Conservation (phyloP, 805 yeast species). For the Metahyphopichia silvanorum region DNA sequence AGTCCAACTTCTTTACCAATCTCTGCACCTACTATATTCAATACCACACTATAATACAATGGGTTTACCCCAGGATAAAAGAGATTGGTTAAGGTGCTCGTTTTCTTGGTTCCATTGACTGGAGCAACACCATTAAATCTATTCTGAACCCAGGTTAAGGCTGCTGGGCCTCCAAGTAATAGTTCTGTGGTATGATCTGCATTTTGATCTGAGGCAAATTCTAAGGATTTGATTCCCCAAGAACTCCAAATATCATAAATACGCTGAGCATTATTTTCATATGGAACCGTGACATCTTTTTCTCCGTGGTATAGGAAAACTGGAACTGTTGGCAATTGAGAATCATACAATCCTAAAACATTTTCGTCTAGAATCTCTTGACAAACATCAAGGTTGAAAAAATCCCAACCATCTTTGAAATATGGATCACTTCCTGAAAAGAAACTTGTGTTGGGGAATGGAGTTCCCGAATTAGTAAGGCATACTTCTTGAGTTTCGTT, state of each 20-base stretch:
- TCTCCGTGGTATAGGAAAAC: conserved; percentile 17
- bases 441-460: conserved; percentile 3
- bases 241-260: conserved; percentile 20
- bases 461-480: conserved; percentile 3
- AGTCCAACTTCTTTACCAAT: no score
- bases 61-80: conserved; percentile 3
- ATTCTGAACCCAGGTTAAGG: conserved; percentile 15
- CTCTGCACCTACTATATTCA: no score
- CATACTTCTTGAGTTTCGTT: neutral
- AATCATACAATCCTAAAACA: conserved; percentile 1
- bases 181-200: conserved; percentile 15
- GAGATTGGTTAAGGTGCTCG: neutral
- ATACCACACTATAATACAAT: no score
- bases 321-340: conserved; percentile 17
- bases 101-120: conserved; percentile 8
- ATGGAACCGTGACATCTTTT: conserved; percentile 16
- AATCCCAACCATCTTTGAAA: conserved; percentile 5
- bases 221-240: conserved; percentile 21
- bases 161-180: conserved; percentile 14
- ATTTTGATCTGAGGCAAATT: conserved; percentile 14
- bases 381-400: conserved; percentile 2
- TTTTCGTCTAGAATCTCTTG: conserved; percentile 1
- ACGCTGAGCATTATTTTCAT: conserved; percentile 5
- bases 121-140: conserved; percentile 11
- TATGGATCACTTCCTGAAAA: conserved; percentile 6